Percentiles rank a stretch among this genome's conserved stretches.
These are phyloP conservation scores for Tephrocybe sp. DNA, from an alignment of 768 basidiomycete species.

Conservation along the genomic window DNA sequence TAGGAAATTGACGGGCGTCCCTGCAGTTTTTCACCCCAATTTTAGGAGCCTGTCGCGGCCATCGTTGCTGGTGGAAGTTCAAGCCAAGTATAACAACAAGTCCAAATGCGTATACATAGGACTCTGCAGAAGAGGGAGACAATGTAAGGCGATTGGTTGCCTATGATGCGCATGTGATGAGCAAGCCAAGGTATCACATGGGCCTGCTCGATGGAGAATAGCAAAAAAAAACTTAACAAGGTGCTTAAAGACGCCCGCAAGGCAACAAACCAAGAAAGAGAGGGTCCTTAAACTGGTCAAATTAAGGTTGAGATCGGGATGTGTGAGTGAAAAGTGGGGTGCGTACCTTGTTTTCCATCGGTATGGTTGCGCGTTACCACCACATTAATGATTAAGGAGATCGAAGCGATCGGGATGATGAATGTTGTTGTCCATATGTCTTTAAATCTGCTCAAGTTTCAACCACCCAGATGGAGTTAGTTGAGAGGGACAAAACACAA, in stretches of 20 bases:
- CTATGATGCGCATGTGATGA: background rate
- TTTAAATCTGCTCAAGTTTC: background rate
- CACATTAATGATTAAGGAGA: background rate
- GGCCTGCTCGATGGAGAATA: background rate
- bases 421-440: background rate
- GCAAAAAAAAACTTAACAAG: background rate
- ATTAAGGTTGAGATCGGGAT: slow-evolving; percentile 1
- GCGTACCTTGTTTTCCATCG: background rate
- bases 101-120: background rate
- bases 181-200: background rate
- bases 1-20: too few relatives aligned
- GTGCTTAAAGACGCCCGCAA: background rate
- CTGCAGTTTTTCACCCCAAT: too few relatives aligned
- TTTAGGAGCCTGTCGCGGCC: too few relatives aligned
- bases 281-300: slow-evolving; percentile 1
- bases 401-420: background rate
- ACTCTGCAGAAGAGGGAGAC: background rate
- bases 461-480: too few relatives aligned
- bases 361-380: background rate
- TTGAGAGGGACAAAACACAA: too few relatives aligned
- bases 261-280: background rate
- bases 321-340: background rate
- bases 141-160: too few relatives aligned
- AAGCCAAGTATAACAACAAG: background rate
- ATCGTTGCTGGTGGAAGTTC: background rate